A percentile compares a stretch with the other conserved stretches of the same genome.
phyloP scores from a whole-genome alignment of 805 yeast genomes.

The Ogataea polymorpha region DNA sequence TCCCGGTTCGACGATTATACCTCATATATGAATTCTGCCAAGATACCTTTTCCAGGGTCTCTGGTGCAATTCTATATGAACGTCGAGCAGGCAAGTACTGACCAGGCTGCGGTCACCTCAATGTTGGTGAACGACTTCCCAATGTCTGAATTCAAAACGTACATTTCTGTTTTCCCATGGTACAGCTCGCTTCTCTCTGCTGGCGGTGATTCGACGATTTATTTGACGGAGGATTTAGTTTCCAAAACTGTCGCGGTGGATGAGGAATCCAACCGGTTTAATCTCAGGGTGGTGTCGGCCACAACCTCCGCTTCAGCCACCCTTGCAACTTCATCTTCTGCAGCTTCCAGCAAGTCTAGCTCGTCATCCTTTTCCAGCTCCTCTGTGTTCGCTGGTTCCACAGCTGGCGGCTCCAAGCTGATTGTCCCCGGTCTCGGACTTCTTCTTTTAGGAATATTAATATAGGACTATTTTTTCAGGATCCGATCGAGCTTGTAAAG shows the following conservation, averaged over 20 bases:
- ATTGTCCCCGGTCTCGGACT: slow-evolving; percentile 8
- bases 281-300: slow-evolving; percentile 2
- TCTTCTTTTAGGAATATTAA: slow-evolving; percentile 1
- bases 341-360: background rate
- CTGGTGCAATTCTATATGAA: slow-evolving; percentile 29
- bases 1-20: slow-evolving; percentile 29
- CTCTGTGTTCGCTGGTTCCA: background rate
- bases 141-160: slow-evolving; percentile 31
- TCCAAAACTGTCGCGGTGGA: slow-evolving; percentile 18
- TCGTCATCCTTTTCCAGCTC: background rate
- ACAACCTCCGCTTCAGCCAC: background rate
- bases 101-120: slow-evolving; percentile 23
- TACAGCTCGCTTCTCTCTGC: slow-evolving; percentile 25
- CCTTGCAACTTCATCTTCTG: background rate
- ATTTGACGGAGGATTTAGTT: slow-evolving; percentile 29
- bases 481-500: slow-evolving; percentile 13
- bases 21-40: slow-evolving; percentile 32
- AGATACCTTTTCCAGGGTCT: slow-evolving; percentile 27
- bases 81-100: slow-evolving; percentile 17
- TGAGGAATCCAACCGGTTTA: slow-evolving; percentile 1
- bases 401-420: slow-evolving; percentile 8
- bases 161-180: slow-evolving; percentile 35
- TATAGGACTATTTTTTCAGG: slow-evolving; percentile 10
- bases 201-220: slow-evolving; percentile 26
- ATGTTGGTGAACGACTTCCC: slow-evolving; percentile 31